A percentile compares a stretch with the other conserved stretches of the same genome.
phyloP scores from a whole-genome alignment of 805 yeast species.

The Tetrapisispora namnaoensis region DNA sequence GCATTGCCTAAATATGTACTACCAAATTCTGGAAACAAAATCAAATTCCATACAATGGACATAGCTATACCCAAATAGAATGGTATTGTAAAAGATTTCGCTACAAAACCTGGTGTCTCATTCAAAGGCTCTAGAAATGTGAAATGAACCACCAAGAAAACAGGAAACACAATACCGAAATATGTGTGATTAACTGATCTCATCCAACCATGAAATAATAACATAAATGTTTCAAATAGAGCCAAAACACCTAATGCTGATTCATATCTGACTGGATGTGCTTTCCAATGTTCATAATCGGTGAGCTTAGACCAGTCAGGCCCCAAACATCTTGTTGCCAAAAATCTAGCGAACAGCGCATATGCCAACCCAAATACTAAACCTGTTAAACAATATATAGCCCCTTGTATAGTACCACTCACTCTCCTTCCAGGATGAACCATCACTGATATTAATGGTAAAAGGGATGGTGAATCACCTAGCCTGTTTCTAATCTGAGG shows the following conservation, averaged over 20 bases:
- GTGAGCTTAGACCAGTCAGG: conserved; percentile 16
- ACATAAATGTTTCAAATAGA: conserved; percentile 37
- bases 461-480: conserved; percentile 36
- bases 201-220: conserved; percentile 41
- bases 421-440: conserved; percentile 43
- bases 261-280: conserved; percentile 27
- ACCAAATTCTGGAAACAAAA: conserved; percentile 44
- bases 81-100: conserved; percentile 34
- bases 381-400: conserved; percentile 34
- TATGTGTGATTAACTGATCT: conserved; percentile 38
- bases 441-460: conserved; percentile 38
- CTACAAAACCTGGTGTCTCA: conserved; percentile 26
- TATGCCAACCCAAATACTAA: conserved; percentile 35
- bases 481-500: conserved; percentile 28
- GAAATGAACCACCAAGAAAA: conserved; percentile 44
- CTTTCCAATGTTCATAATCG: conserved; percentile 25
- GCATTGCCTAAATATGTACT: conserved; percentile 39
- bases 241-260: conserved; percentile 37
- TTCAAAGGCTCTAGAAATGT: conserved; percentile 32
- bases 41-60: conserved; percentile 34
- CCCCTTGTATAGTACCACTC: conserved; percentile 38
- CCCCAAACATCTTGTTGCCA: conserved; percentile 33
- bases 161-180: conserved; percentile 38
- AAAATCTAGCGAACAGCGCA: conserved; percentile 33
- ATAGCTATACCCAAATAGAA: conserved; percentile 38